Percentiles rank a stretch among this genome's conserved stretches.
Conservation (phyloP, 495 filamentous ascomycete genomes). For the Hyaloscypha variabilis region DNA sequence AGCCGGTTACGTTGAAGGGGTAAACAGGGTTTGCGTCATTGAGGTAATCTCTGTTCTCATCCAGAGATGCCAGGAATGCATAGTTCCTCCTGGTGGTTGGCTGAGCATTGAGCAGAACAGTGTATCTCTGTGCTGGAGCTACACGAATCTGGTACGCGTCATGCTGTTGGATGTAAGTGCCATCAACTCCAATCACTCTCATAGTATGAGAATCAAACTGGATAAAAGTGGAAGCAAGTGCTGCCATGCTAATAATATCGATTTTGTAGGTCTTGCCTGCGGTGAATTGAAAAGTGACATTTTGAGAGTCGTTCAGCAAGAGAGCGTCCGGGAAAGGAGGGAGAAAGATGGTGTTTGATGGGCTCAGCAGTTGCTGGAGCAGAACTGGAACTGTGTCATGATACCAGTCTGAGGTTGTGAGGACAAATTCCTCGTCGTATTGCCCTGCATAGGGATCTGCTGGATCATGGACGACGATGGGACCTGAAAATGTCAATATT, state of each 20-base stretch:
- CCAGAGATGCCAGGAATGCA: slow-evolving; percentile 53
- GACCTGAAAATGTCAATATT: slow-evolving; percentile 52
- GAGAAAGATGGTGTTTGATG: slow-evolving; percentile 2
- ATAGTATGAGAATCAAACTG: slow-evolving; percentile 68
- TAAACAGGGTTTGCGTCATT: neutral
- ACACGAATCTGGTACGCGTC: slow-evolving; percentile 44
- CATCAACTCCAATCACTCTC: slow-evolving; percentile 56
- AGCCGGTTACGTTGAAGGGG: slow-evolving; percentile 2
- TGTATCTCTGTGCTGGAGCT: slow-evolving; percentile 66
- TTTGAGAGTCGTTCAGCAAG: slow-evolving; percentile 48
- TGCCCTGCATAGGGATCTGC: slow-evolving; percentile 58
- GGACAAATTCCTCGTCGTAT: slow-evolving; percentile 67
- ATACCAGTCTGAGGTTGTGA: slow-evolving; percentile 69
- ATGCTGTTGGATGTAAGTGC: slow-evolving; percentile 39
- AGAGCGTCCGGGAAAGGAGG: slow-evolving; percentile 19
- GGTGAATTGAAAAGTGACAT: slow-evolving; percentile 65
- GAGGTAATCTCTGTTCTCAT: slow-evolving; percentile 6
- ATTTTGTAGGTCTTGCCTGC: slow-evolving; percentile 78
- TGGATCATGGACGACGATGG: slow-evolving; percentile 72
- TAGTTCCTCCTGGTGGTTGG: slow-evolving; percentile 50
- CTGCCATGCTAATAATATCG: slow-evolving; percentile 72
- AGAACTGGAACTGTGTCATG: slow-evolving; percentile 40
- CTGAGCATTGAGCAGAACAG: slow-evolving; percentile 50
- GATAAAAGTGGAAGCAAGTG: slow-evolving; percentile 62
- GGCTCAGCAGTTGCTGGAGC: slow-evolving; percentile 5